These are phyloP conservation scores for Naematelia aurantialba DNA, from an alignment of 768 basidiomycete genomes.

Conservation along the genomic window DNA sequence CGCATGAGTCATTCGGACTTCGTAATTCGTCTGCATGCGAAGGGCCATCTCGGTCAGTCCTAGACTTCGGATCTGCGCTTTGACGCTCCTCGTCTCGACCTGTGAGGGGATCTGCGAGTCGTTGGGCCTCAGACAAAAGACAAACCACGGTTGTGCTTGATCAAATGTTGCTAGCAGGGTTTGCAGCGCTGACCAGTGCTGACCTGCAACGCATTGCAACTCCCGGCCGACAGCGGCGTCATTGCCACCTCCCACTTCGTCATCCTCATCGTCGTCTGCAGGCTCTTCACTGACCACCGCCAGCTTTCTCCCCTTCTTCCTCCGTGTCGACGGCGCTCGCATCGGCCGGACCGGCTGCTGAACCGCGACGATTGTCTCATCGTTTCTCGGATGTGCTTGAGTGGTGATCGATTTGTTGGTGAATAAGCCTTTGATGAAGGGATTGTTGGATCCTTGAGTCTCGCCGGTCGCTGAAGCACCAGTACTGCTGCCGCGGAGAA, in stretches of 20 bases:
- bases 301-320: constrained; percentile 49
- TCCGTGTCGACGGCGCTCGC: constrained; percentile 82
- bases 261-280: constrained; percentile 35
- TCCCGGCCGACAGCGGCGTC: constrained; percentile 36
- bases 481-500: constrained; percentile 64
- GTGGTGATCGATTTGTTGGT: constrained; percentile 84
- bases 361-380: constrained; percentile 91
- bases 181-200: constrained; percentile 79
- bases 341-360: constrained; percentile 92
- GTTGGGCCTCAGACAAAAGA: constrained; percentile 92
- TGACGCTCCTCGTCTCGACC: constrained; percentile 83
- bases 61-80: constrained; percentile 79
- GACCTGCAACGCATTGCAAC: constrained; percentile 75
- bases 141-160: constrained; percentile 84
- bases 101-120: constrained; percentile 93
- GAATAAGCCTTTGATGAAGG: constrained; percentile 88
- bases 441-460: constrained; percentile 75
- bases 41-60: constrained; percentile 75
- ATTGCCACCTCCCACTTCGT: constrained; percentile 40
- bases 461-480: constrained; percentile 52
- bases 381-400: constrained; percentile 83
- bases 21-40: constrained; percentile 64
- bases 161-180: constrained; percentile 80
- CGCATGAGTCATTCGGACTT: constrained; percentile 76
- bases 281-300: constrained; percentile 43